These are phyloP conservation scores for Pholiota conissans DNA, from an alignment of 768 basidiomycete genomes.

Conservation along the genomic window DNA sequence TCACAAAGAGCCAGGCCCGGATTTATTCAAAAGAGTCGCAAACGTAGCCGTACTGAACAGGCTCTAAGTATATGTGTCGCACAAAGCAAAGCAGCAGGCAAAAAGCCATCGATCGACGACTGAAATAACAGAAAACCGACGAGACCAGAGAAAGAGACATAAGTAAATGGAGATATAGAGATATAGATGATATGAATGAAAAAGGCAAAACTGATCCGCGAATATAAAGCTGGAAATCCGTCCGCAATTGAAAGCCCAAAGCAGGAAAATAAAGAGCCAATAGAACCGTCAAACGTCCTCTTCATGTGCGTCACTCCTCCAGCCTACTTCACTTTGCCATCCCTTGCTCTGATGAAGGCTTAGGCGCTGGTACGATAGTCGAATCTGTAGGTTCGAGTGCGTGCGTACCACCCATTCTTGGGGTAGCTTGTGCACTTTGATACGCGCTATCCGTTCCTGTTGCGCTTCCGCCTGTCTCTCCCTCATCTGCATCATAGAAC, in stretches of 20 bases:
- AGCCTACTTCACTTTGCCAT: not conserved
- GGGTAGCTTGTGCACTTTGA: conserved; percentile 14
- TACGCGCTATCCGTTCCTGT: conserved; percentile 4
- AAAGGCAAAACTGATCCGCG: not conserved
- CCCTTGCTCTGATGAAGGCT: not conserved
- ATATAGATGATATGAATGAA: not conserved
- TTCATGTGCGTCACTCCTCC: not conserved
- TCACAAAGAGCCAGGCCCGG: too few relatives aligned
- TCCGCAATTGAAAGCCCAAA: not conserved
- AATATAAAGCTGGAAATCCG: not conserved
- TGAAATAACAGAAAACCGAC: not conserved
- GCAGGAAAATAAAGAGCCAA: not conserved
- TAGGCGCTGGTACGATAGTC: conserved; percentile 13
- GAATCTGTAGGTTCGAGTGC: conserved; percentile 19
- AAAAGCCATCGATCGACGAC: not conserved
- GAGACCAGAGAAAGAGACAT: not conserved
- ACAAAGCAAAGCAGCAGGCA: not conserved
- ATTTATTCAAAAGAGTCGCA: too few relatives aligned
- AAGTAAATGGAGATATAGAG: not conserved
- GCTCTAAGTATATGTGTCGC: not conserved
- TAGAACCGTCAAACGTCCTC: not conserved
- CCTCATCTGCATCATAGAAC: conserved; percentile 7
- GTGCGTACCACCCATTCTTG: conserved; percentile 15
- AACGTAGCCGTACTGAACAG: not conserved
- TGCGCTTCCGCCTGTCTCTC: not conserved